Evolutionary conservation across 2,329 filamentous ascomycete genomes (phyloP).

Genomic region (Trichophyton simii): DNA sequence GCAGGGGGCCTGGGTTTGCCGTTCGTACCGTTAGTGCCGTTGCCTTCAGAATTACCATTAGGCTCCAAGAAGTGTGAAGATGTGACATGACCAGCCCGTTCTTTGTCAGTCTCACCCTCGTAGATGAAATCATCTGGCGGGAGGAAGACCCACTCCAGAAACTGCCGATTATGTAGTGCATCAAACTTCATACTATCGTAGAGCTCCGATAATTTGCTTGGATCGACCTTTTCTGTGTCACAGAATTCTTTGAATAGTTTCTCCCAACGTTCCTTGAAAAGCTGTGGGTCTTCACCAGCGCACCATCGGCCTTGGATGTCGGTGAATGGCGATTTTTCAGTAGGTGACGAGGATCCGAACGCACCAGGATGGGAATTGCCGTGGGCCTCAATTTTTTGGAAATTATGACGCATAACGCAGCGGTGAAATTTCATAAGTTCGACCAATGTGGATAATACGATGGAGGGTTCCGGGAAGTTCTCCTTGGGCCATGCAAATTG

Average conservation of each 20-base stretch:
- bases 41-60: not conserved
- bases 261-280: slow-evolving; percentile 96
- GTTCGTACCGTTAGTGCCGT: slow-evolving; percentile 14
- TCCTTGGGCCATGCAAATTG: slow-evolving; percentile 95
- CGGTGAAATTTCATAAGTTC: slow-evolving; percentile 97
- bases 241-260: slow-evolving; percentile 95
- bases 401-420: slow-evolving; percentile 89
- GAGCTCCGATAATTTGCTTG: slow-evolving; percentile 94
- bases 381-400: slow-evolving; percentile 55
- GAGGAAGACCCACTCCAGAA: slow-evolving; percentile 94
- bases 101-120: slow-evolving; percentile 48
- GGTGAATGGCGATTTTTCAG: slow-evolving; percentile 43
- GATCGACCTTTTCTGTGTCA: slow-evolving; percentile 94
- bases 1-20: slow-evolving; percentile 23
- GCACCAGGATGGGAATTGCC: slow-evolving; percentile 10
- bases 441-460: slow-evolving; percentile 83
- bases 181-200: slow-evolving; percentile 99
- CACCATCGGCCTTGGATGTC: slow-evolving; percentile 88
- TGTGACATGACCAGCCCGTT: slow-evolving; percentile 13
- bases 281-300: slow-evolving; percentile 82
- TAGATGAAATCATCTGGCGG: slow-evolving; percentile 61
- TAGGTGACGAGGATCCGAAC: slow-evolving; percentile 9
- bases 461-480: slow-evolving; percentile 84
- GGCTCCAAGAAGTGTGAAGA: slow-evolving; percentile 11
- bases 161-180: slow-evolving; percentile 88